Evolutionary conservation across 1,139 yeast species (phyloP), one percentile per base, ranked within the genome.

Genomic region (Scheffersomyces quercinus): DNA sequence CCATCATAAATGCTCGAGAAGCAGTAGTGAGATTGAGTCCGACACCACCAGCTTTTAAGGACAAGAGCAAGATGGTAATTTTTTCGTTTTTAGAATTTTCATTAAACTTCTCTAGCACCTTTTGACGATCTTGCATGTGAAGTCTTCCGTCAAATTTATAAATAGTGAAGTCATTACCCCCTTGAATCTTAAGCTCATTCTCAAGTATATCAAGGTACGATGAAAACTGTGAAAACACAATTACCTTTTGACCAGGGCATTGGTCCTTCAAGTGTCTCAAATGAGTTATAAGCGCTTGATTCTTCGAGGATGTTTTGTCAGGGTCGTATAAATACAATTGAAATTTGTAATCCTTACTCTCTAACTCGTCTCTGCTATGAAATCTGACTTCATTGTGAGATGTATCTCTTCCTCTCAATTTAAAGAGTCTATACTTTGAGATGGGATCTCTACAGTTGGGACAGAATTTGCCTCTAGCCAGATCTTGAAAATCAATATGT

Each of bases 21-120:
- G 98, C 97, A 38, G 85, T 81, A 0, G 96, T 91, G 48, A 93
- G 69, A 58, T 93, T 93, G 50, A 93, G 73, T 0, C 99, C 99
- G 7, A 91, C 97, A 4, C 98, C 98, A 13, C 99, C 98, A 0
- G 98, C 96, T 62, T 89, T 91, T 48, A 91, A 68, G 1, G 96
- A 87, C 30, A 93, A 65, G 15, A 91, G 67, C 14, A 93, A 62
- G 1, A 91, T 77, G 2, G 82, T 76, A 3, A 83, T 65, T 12
- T 60, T 53, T 28, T 57, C 55, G 5, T 57, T 52, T 34, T 58
- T 51, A 1, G 58, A 55, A 36, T 68, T 67, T 9, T 53, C 51
- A 38, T 64, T 59, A 59, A 91, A 91, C 14, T 74, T 73, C 13
- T 72, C 75, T 37, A 91, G 65, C 0, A 88, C 81, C 13, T 65